Conservation (phyloP, 768 basidiomycete species). For the Amanita muscaria region DNA sequence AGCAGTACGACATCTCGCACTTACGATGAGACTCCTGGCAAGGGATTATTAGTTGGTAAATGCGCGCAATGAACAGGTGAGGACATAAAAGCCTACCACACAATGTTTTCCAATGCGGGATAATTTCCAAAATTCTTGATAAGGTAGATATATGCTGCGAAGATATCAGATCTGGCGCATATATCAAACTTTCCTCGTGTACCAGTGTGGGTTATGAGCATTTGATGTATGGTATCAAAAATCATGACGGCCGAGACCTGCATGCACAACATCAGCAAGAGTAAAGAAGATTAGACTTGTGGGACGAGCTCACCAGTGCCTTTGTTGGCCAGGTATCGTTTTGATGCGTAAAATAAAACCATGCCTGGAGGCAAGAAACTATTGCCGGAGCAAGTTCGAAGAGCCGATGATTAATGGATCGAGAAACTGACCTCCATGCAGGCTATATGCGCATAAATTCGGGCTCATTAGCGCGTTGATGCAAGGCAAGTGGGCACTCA, state of each 20-base stretch:
- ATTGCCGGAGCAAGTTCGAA: not conserved
- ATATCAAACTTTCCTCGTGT: constrained; percentile 5
- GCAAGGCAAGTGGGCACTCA: constrained; percentile 20
- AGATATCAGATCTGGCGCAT: not conserved
- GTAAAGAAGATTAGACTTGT: not conserved
- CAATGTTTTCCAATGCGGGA: constrained; percentile 21
- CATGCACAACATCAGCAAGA: not conserved
- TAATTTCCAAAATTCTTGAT: constrained; percentile 31
- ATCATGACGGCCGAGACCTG: constrained; percentile 42
- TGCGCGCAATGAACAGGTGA: not conserved
- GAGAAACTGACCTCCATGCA: constrained; percentile 37
- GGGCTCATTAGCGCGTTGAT: not conserved
- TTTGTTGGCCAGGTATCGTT: constrained; percentile 41
- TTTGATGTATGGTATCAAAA: constrained; percentile 46
- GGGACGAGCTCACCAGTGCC: constrained; percentile 28
- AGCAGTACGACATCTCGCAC: constrained; percentile 5
- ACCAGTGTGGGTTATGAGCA: constrained; percentile 44
- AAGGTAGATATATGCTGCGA: constrained; percentile 38
- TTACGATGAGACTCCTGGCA: constrained; percentile 29
- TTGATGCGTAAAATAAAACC: constrained; percentile 46
- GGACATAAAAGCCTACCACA: constrained; percentile 29
- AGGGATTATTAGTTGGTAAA: not conserved
- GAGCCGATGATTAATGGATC: not conserved
- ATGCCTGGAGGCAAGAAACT: constrained; percentile 51
- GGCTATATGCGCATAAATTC: constrained; percentile 19